Evolutionary conservation across 2,329 filamentous ascomycete genomes (phyloP), one percentile per base, ranked within the genome.

Genomic region (Alternaria ethzedia): DNA sequence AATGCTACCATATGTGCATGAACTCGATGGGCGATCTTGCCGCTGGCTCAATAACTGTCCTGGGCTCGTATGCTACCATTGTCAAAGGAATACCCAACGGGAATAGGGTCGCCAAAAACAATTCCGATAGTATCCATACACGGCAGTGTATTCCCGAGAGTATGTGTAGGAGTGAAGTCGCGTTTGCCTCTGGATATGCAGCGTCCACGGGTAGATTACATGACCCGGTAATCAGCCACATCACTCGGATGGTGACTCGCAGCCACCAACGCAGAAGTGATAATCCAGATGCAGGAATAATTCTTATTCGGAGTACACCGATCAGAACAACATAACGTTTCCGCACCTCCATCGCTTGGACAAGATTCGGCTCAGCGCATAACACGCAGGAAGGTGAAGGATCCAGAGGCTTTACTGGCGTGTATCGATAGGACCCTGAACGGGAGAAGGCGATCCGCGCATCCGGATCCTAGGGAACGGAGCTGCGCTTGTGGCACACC

Each of bases 321-420:
- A 59, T 59, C 57, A 45, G 57, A 23, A 10, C 12, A 28, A 50
- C 45, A 5, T 15, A 54, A 28, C 20, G 26, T 25, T 46, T 21
- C 49, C 36, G 49, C 36, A 54, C 47, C 49, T 45, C 57, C 57
- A 46, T 59, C 57, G 57, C 47, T 59, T 59, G 41, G 41, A 54
- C 26, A 44, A 25, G 36, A 59, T 36, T 44, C 41, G 49, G 57
- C 57, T 54, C 26, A 54, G 49, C 43, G 57, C 49, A 59, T 54
- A 28, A 50, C 11, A 15, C 26, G 12, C 20, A 23, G 47, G 32
- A 45, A 54, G 17, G 20, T 45, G 47, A n/a, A 32, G 23, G 46
- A 59, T 45, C 13, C 21, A 44, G 32, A 52, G 46, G 13, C 32
- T 44, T 46, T 54, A 20, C 45, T 52, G 30, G 49, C 49, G 20